Evolutionary conservation across 306 rosid genomes (phyloP).

Genomic region (Hippophae gyantsensis): DNA sequence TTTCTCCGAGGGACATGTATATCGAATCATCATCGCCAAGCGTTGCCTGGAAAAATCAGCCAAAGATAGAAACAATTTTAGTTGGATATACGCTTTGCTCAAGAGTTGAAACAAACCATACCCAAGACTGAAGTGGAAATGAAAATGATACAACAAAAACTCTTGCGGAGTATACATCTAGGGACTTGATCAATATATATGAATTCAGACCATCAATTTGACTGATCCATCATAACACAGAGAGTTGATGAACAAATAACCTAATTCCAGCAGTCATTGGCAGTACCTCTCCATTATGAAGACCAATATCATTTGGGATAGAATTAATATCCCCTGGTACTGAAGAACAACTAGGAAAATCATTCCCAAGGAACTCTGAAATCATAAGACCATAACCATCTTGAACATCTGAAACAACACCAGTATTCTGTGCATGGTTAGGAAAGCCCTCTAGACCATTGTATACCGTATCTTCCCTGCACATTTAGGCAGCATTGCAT

Average conservation of each 20-base stretch:
- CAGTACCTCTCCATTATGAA: conserved; percentile 64
- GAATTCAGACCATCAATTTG: conserved; percentile 14
- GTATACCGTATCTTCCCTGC: conserved; percentile 68
- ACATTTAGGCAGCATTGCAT: conserved; percentile 16
- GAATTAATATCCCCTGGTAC: conserved; percentile 60
- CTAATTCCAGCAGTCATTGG: conserved; percentile 21
- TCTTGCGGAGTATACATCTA: background rate
- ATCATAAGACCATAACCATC: conserved; percentile 93
- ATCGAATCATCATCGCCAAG: conserved; percentile 90
- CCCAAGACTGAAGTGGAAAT: background rate
- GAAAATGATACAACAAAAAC: conserved; percentile 1
- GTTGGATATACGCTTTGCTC: background rate
- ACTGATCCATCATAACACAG: background rate
- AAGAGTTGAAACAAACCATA: background rate
- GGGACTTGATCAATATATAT: background rate
- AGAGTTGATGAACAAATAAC: conserved; percentile 6
- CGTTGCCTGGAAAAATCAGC: conserved; percentile 58
- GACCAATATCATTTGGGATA: conserved; percentile 61
- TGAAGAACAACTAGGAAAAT: conserved; percentile 70
- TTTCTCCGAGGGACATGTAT: conserved; percentile 95
- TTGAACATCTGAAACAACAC: conserved; percentile 66
- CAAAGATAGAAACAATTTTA: background rate
- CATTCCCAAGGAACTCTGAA: conserved; percentile 75
- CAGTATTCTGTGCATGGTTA: conserved; percentile 46
- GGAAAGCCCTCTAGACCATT: conserved; percentile 58